Base-by-base conservation (phyloP, 305 asterid species). In the Striga hermonthica region DNA sequence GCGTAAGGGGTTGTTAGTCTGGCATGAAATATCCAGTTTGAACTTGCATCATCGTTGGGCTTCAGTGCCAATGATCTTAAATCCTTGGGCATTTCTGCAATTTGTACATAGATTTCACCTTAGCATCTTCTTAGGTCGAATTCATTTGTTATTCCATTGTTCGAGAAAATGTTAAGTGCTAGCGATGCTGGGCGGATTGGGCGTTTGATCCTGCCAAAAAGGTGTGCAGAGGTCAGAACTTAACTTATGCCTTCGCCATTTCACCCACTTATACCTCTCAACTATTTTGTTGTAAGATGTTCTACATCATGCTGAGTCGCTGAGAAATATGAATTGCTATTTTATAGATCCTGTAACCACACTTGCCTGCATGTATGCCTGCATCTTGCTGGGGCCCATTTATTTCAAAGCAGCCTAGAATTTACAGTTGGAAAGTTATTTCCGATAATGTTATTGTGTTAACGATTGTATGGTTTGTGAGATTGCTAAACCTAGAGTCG, bases 121-220 rank as follows among this genome's bases (percentile, higher is more conserved):
- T 86, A 83, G 85, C 88, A 75, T 76, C 67, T 68, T 72, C 69
- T 57, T 66, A 90, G 96, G 73, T 81, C 90, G 60, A 90, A 85
- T 68, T 80, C 88, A 53, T 84, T 83, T 58, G 82, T 90, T 13
- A 88, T 85, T 60, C 99, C 99, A 47, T 74, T 93, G 84, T 93
- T 93, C 50, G 97, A 93, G 83, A 93, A 93, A 83, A 86, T 83
- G 84, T 76, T 93, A 61, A 93, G 95, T 67, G 97, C 97, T 70
- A 93, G 99, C 62, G 99, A 93, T 73, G 97, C 99, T 67, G 95
- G 99, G 57, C 73, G 91, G 76, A 80, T 93, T 66, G 99, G 99
- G 70, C 97, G 99, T 75, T 68, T 93, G 73, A 95, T 93, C 69
- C 85, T 93, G 60, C 99, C 99, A 38, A 93, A 93, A 75, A 93